Evolutionary conservation across 2,329 filamentous ascomycete species (phyloP).

Genomic region (Reticulascus tulasneorum): DNA sequence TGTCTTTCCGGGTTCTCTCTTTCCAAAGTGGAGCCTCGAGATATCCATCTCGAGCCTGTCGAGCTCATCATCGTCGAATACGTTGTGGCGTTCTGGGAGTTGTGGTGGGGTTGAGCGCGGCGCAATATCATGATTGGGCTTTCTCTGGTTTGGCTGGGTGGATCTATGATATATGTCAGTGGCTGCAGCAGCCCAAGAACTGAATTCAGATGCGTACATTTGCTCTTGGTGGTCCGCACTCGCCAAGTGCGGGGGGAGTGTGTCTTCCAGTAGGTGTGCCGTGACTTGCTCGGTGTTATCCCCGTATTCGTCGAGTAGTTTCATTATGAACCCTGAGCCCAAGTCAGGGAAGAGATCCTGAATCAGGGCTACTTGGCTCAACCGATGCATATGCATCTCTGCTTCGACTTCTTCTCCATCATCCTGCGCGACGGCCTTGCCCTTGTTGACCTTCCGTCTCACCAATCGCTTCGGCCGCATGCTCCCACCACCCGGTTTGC

Average conservation of each 20-base stretch:
- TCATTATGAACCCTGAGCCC: constrained; percentile 76
- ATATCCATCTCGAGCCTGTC: constrained; percentile 65
- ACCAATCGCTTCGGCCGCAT: constrained; percentile 45
- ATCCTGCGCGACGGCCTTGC: constrained; percentile 47
- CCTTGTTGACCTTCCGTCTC: constrained; percentile 60
- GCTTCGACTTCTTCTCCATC: constrained; percentile 33
- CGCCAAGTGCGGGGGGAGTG: constrained; percentile 65
- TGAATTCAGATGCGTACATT: constrained; percentile 41
- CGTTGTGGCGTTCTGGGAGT: constrained; percentile 60
- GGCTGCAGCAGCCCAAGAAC: no score
- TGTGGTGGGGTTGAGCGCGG: constrained; percentile 56
- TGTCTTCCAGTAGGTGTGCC: constrained; percentile 75
- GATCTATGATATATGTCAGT: constrained; percentile 19
- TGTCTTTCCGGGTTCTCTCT: constrained; percentile 57
- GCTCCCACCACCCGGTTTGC: constrained; percentile 48
- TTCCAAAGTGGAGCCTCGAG: constrained; percentile 74
- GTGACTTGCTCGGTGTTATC: constrained; percentile 77
- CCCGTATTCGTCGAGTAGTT: constrained; percentile 72
- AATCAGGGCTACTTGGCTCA: constrained; percentile 84
- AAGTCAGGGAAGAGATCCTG: constrained; percentile 90
- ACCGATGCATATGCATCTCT: constrained; percentile 70
- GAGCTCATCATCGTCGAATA: constrained; percentile 78
- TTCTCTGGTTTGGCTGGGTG: constrained; percentile 7
- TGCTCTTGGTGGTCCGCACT: constrained; percentile 60
- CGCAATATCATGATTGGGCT: constrained; percentile 37